Evolutionary conservation across 352 stramenopile species (phyloP).

Genomic region (Thraustotheca clavata): DNA sequence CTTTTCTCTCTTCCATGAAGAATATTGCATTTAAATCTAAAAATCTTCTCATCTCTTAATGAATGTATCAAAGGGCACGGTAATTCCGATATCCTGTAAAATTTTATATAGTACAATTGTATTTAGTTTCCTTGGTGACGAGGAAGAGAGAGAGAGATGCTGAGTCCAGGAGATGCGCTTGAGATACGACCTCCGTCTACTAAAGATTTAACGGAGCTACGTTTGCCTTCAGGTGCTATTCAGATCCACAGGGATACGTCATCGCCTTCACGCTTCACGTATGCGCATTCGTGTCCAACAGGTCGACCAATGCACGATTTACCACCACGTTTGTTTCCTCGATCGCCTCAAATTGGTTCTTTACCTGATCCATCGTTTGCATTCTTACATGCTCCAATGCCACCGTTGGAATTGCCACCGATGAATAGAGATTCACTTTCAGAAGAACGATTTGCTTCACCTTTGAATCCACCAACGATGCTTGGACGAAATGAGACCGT

Average conservation of each 20-base stretch:
- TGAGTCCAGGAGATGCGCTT: no score
- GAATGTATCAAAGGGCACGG: no score
- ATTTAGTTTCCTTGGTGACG: no score
- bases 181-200: no score
- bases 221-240: not conserved
- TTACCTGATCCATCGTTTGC: conserved; percentile 8
- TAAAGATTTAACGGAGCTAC: not conserved
- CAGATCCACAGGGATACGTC: not conserved
- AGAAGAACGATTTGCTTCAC: not conserved
- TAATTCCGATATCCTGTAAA: no score
- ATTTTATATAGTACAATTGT: no score
- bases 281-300: conserved; percentile 15
- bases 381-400: conserved; percentile 14
- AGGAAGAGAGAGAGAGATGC: no score
- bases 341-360: conserved; percentile 16
- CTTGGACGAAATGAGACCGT: conserved; percentile 1
- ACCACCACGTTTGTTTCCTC: not conserved
- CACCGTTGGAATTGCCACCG: conserved; percentile 6
- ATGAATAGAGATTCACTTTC: not conserved
- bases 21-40: no score
- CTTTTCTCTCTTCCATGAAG: no score
- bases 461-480: not conserved
- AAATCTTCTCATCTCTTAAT: no score
- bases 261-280: not conserved
- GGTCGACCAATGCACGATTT: not conserved